phyloP scores from a whole-genome alignment of 1,139 yeast genomes.

The Candida sp. region DNA sequence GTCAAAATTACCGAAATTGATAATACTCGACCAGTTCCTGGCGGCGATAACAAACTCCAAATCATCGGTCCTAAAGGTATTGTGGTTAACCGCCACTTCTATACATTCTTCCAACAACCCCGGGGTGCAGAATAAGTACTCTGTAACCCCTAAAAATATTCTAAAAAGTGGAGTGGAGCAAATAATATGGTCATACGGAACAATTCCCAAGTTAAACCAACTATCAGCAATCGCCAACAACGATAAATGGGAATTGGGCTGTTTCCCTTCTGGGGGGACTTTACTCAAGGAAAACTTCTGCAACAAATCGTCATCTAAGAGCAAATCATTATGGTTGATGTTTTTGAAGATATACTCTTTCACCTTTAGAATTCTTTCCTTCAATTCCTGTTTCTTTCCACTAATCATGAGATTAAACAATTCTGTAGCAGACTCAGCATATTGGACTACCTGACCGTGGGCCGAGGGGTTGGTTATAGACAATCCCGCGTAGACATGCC shows the following conservation, averaged over 20 bases:
- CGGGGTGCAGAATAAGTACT: slow-evolving; percentile 83
- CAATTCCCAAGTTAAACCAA: slow-evolving; percentile 81
- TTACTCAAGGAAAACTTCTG: slow-evolving; percentile 79
- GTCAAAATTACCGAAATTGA: slow-evolving; percentile 71
- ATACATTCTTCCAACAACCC: slow-evolving; percentile 77
- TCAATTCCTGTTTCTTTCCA: slow-evolving; percentile 56
- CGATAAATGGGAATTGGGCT: slow-evolving; percentile 88
- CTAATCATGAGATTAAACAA: slow-evolving; percentile 81
- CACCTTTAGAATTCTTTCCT: slow-evolving; percentile 59
- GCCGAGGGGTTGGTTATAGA: slow-evolving; percentile 97
- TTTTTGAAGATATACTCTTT: slow-evolving; percentile 75
- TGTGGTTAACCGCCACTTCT: slow-evolving; percentile 62
- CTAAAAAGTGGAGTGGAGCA: slow-evolving; percentile 93
- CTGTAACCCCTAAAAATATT: slow-evolving; percentile 91
- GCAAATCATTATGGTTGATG: slow-evolving; percentile 49
- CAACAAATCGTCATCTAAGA: slow-evolving; percentile 76
- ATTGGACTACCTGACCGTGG: slow-evolving; percentile 85
- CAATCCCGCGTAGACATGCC: slow-evolving; percentile 98
- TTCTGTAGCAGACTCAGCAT: slow-evolving; percentile 81
- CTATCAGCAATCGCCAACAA: slow-evolving; percentile 89
- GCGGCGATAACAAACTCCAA: slow-evolving; percentile 83
- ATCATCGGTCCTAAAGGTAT: slow-evolving; percentile 81
- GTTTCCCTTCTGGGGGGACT: slow-evolving; percentile 65
- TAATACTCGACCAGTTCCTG: slow-evolving; percentile 80
- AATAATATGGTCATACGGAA: slow-evolving; percentile 95